Evolutionary conservation across 768 basidiomycete species (phyloP), one percentile per base, ranked within the genome.

Genomic region (Calocybe cyanea): DNA sequence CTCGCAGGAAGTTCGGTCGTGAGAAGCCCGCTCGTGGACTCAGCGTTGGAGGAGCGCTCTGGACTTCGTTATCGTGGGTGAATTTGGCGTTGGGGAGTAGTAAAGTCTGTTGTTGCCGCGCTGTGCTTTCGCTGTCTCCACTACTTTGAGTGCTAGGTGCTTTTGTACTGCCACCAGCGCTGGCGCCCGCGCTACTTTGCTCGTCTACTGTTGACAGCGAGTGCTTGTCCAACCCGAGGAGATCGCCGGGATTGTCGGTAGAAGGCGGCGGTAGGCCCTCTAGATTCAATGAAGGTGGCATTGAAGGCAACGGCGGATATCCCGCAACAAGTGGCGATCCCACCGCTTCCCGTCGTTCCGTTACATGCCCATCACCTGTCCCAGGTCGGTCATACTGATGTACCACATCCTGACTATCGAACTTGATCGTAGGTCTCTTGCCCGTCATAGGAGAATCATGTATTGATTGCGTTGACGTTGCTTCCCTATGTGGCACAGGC

Each of bases 341-440:
- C 15, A 67, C 54, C 1, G 73, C 70, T 15, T 63, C 63, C 15
- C 78, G 67, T 46, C 72, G 76, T 45, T 77, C 73, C 19, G 63
- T 71, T 24, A 73, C 69, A 37, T 66, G 54, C 19, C 70, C 62
- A 18, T 67, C 66, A 6, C 73, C 74, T 14, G 65, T 69, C 6
- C 83, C 81, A 10, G 81, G 73, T 3, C 76, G 69, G 11, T 73
- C 77, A 59, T 92, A 92, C 45, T 80, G 78, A 59, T 92, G 87
- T 34, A 89, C 79, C 10, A 89, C 57, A 46, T 90, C 87, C 56
- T 85, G 71, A 23, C 71, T 70, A 34, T 78, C 85, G 53, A 92
- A 92, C 60, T 89, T 91, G 75, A 92, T 82, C 31, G 83, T 77
- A 41, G 80, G 77, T 19, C 66, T 66, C 58, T 76, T 75, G 18